phyloP scores from a whole-genome alignment of 129 eudicot species.

The Tanacetum coccineum region DNA sequence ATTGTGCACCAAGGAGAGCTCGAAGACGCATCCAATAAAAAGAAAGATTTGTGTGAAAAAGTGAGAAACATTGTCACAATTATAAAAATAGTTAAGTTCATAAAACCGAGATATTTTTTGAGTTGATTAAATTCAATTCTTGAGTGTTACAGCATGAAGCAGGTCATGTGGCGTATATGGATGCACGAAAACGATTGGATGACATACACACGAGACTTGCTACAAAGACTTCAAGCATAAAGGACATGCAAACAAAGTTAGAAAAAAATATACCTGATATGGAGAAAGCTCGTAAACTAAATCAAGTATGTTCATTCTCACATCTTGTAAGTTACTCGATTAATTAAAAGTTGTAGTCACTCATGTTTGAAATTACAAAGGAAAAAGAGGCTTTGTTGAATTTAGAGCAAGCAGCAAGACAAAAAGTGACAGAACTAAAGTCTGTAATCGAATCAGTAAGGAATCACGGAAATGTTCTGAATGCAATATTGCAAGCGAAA shows the following conservation, averaged over 20 bases:
- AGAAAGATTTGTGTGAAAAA: conserved; percentile 65
- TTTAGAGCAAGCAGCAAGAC: conserved; percentile 82
- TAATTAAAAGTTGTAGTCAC: background rate
- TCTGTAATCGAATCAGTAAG: conserved; percentile 78
- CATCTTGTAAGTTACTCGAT: background rate
- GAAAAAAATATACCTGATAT: conserved; percentile 57
- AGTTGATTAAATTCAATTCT: conserved; percentile 1
- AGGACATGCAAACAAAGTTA: conserved; percentile 43
- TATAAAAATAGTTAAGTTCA: too few species aligned
- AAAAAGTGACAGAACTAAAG: conserved; percentile 71
- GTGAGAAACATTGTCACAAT: conserved; percentile 25
- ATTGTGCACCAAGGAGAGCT: conserved; percentile 83
- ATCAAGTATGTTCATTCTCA: conserved; percentile 50
- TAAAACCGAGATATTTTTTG: too few species aligned
- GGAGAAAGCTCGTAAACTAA: conserved; percentile 59
- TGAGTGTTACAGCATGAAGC: conserved; percentile 69
- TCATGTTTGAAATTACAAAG: conserved; percentile 38
- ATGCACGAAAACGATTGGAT: conserved; percentile 61
- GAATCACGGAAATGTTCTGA: conserved; percentile 78
- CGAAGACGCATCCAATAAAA: conserved; percentile 75
- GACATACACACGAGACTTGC: conserved; percentile 41
- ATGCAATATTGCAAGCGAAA: conserved; percentile 83
- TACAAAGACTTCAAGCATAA: conserved; percentile 45
- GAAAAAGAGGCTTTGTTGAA: conserved; percentile 69
- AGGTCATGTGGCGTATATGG: conserved; percentile 59